phyloP scores from a whole-genome alignment of 2,329 filamentous ascomycete genomes.

The Phialemoniopsis sp. region DNA sequence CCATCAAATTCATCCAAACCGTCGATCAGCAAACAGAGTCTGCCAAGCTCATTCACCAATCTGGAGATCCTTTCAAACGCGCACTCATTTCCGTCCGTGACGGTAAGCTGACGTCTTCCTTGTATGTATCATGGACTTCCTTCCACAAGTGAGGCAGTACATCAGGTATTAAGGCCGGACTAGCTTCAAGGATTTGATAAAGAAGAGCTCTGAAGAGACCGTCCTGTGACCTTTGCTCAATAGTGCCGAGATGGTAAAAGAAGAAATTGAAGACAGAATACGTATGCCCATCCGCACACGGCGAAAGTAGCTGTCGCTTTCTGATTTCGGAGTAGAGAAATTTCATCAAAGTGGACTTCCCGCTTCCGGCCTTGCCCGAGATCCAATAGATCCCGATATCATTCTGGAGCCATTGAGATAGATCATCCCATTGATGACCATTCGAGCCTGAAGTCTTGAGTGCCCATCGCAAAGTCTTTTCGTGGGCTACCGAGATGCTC shows the following conservation, averaged over 20 bases:
- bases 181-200: slow-evolving; percentile 17
- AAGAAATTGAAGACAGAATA: slow-evolving; percentile 18
- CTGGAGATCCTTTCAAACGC: too few species aligned
- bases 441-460: too few species aligned
- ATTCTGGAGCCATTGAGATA: slow-evolving; percentile 18
- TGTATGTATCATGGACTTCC: too few species aligned
- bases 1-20: too few species aligned
- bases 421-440: background rate
- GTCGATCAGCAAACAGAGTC: too few species aligned
- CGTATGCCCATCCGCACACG: too few species aligned
- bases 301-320: slow-evolving; percentile 3
- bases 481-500: slow-evolving; percentile 3
- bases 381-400: slow-evolving; percentile 23
- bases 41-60: too few species aligned
- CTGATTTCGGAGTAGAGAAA: slow-evolving; percentile 15
- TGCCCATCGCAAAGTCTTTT: slow-evolving; percentile 9
- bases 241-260: slow-evolving; percentile 26
- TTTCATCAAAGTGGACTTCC: slow-evolving; percentile 38
- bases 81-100: too few species aligned
- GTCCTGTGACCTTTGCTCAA: slow-evolving; percentile 23
- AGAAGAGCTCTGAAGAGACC: slow-evolving; percentile 27
- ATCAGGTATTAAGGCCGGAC: too few species aligned
- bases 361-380: slow-evolving; percentile 32
- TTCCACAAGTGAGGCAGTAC: background rate
- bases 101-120: too few species aligned